These are phyloP conservation scores for Penicillium psychrosexuale DNA, from an alignment of 2,329 filamentous ascomycete genomes.

Conservation along the genomic window DNA sequence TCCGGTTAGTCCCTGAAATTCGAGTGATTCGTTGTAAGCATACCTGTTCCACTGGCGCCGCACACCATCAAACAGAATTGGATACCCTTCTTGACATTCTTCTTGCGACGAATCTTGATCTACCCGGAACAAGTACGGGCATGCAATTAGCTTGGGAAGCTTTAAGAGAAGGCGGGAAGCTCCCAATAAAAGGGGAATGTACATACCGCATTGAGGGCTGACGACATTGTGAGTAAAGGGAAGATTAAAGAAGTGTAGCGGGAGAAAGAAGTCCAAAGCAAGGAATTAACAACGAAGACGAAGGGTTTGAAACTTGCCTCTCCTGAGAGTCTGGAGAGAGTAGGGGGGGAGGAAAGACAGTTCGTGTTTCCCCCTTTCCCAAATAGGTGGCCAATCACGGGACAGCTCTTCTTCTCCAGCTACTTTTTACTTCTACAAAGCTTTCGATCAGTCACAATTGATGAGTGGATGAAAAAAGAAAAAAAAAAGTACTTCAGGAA, in stretches of 20 bases:
- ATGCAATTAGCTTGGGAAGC: conserved; percentile 18
- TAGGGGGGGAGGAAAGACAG: conserved; percentile 26
- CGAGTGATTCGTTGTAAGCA: neutral
- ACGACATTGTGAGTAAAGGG: conserved; percentile 48
- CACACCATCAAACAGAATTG: conserved; percentile 99
- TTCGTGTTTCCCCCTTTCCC: conserved; percentile 32
- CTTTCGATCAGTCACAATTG: conserved; percentile 9
- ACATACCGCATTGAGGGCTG: conserved; percentile 54
- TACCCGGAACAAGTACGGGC: conserved; percentile 37
- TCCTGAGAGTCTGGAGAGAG: conserved; percentile 26
- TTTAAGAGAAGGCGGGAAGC: conserved; percentile 19
- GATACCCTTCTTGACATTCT: conserved; percentile 99
- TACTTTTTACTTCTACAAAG: conserved; percentile 3
- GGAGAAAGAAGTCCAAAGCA: conserved; percentile 20
- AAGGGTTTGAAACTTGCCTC: conserved; percentile 25
- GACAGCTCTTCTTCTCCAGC: conserved; percentile 19
- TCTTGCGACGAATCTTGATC: conserved; percentile 99
- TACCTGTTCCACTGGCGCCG: conserved; percentile 97
- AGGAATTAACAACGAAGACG: conserved; percentile 18
- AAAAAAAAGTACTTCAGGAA: neutral
- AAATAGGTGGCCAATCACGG: conserved; percentile 27
- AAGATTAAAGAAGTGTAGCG: conserved; percentile 20
- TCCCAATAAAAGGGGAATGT: conserved; percentile 23
- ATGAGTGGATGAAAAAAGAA: neutral
- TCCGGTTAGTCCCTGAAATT: neutral